Evolutionary conservation across 1,139 yeast species (phyloP), one percentile per base, ranked within the genome.

Genomic region (Pichia sp.): DNA sequence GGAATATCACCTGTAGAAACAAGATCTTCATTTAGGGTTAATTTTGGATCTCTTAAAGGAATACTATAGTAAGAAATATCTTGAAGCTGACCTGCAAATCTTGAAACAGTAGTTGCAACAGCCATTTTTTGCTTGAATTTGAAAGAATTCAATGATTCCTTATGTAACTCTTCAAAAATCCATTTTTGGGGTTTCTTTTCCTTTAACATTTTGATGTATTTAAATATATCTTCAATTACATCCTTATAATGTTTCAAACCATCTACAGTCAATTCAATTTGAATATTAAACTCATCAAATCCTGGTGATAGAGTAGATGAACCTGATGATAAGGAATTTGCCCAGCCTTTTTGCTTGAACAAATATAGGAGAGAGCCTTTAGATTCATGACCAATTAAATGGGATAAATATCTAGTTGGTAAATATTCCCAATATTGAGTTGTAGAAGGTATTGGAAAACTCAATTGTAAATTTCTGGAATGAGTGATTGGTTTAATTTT

Each of bases 371-470:
- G 62, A 1, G 96, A 85, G 1, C 97, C 97, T 40, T 78, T 70
- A 41, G 86, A 85, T 64, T 91, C 97, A 59, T 91, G 97, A 26
- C 98, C 97, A 42, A 91, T 64, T 43, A 91, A 67, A 59, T 89
- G 96, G 21, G 91, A 75, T 51, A 68, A 72, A 59, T 86, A 84
- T 40, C 71, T 74, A 11, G 74, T 70, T 0, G 96, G 95, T 51
- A 77, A 77, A 22, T 74, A 69, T 38, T 73, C 72, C 84, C 91
- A 84, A 41, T 71, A 62, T 14, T 64, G 62, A 26, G 72, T 76
- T 44, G 72, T 69, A 54, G 84, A 89, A 2, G 96, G 96, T 12
- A 84, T 73, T 46, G 76, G 69, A 59, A 91, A 91, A 4, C 74
- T 62, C 14, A 91, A 49, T 47, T 80, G 84, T 36, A 91, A 59